Conservation (phyloP, 1,284 basidiomycete genomes). For the Clitocybe nebularis region DNA sequence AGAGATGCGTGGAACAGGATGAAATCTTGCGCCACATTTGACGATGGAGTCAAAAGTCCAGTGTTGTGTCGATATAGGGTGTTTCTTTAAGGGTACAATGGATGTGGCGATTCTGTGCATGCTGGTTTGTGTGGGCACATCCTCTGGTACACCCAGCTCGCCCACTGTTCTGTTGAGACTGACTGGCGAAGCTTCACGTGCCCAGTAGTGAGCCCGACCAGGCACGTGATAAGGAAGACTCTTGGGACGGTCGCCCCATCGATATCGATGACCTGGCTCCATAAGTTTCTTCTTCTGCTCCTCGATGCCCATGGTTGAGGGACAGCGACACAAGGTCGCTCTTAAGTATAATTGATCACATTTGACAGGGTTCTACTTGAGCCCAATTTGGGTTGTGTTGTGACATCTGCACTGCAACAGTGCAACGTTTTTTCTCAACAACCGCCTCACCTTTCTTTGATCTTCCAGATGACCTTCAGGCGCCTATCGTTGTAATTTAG, state of each 20-base stretch:
- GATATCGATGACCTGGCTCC: conserved; percentile 10
- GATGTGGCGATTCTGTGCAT: too few species aligned
- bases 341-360: not conserved
- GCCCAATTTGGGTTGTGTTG: too few species aligned
- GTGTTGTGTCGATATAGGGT: conserved; percentile 43
- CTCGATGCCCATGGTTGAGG: conserved; percentile 16
- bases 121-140: too few species aligned
- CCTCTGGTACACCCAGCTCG: too few species aligned
- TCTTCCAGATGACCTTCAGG: too few species aligned
- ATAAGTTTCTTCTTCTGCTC: conserved; percentile 19
- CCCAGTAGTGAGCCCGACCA: not conserved
- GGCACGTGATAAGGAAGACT: conserved; percentile 11
- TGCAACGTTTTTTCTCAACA: too few species aligned
- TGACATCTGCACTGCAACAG: too few species aligned
- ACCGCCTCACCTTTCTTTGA: too few species aligned
- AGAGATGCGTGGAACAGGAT: conserved; percentile 37
- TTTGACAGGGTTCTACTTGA: not conserved
- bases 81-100: too few species aligned
- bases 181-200: too few species aligned
- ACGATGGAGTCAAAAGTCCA: conserved; percentile 51
- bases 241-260: conserved; percentile 20
- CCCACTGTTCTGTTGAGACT: too few species aligned
- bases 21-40: conserved; percentile 33
- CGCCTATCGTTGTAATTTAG: too few species aligned
- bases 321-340: not conserved